Evolutionary conservation across 371 early-diverging fungal species (phyloP).

Genomic region (Mortierella sp.): DNA sequence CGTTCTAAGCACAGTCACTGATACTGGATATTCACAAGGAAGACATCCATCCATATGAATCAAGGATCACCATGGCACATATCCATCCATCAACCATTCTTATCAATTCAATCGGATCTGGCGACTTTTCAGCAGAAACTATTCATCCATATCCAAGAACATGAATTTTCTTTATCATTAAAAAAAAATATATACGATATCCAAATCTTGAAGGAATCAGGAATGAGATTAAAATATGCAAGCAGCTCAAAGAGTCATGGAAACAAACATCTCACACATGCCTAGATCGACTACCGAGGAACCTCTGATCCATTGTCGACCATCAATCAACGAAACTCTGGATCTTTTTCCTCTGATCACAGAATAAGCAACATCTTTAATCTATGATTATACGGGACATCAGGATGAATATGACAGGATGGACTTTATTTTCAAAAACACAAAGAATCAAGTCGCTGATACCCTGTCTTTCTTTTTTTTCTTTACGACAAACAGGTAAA

Average conservation of each 20-base stretch:
- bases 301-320: neutral
- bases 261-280: neutral
- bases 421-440: neutral
- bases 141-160: neutral
- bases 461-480: slow-evolving; percentile 1
- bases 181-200: neutral
- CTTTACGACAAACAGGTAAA: slow-evolving; percentile 71
- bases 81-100: slow-evolving; percentile 16
- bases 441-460: neutral
- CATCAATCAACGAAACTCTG: neutral
- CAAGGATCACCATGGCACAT: neutral
- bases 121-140: neutral
- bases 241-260: neutral
- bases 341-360: neutral
- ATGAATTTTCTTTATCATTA: neutral
- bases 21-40: neutral
- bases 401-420: neutral
- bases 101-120: neutral
- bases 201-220: neutral
- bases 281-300: neutral
- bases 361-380: neutral
- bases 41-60: slow-evolving; percentile 13
- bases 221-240: neutral
- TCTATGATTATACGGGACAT: neutral
- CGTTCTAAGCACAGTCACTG: neutral